phyloP scores from a whole-genome alignment of 2,329 filamentous ascomycete species.

The Tolypocladium ovalisporum region DNA sequence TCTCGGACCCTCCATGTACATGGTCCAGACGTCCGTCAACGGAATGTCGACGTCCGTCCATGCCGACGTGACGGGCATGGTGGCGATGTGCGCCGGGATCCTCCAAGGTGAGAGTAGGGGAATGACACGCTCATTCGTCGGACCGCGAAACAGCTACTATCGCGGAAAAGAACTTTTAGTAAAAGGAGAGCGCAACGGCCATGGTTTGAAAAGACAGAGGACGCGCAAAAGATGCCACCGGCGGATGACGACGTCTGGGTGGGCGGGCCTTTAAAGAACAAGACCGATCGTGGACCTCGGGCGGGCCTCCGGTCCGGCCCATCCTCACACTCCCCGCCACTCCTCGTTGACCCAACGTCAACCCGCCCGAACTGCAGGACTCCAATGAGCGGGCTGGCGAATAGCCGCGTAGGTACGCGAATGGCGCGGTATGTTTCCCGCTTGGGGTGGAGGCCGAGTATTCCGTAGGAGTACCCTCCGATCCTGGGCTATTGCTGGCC shows the following conservation, averaged over 20 bases:
- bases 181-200: not conserved
- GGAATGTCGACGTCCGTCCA: conserved; percentile 61
- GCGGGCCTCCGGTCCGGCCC: not conserved
- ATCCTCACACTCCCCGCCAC: not conserved
- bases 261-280: not conserved
- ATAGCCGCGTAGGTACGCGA: not conserved
- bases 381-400: not conserved
- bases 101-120: not conserved
- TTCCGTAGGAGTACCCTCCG: too few species aligned
- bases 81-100: not conserved
- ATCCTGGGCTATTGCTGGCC: not conserved
- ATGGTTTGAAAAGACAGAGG: not conserved
- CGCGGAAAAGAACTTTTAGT: not conserved
- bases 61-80: conserved; percentile 61
- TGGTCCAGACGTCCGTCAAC: conserved; percentile 64
- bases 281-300: not conserved
- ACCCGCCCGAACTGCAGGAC: too few species aligned
- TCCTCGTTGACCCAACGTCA: not conserved
- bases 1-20: conserved; percentile 62
- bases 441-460: too few species aligned
- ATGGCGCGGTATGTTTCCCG: too few species aligned
- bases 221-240: not conserved
- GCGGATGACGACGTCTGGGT: not conserved
- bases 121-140: too few species aligned
- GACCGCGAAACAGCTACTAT: not conserved